Conservation (phyloP, 805 yeast genomes). For the Metschnikowia santaceciliae region DNA sequence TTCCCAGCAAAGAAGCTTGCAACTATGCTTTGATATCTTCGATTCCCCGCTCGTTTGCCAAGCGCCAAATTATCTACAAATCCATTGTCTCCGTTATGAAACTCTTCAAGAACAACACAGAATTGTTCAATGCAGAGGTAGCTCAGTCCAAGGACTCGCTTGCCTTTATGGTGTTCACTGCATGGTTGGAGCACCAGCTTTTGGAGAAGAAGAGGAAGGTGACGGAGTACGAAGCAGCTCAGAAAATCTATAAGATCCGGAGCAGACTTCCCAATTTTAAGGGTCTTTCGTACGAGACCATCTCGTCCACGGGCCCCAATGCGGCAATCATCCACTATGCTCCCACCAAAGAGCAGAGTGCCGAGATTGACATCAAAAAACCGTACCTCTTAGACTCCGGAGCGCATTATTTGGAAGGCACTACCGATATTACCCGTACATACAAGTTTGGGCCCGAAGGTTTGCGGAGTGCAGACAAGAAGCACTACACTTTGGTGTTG, state of each 20-base stretch:
- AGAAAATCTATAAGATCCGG: slow-evolving; percentile 54
- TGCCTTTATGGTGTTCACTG: slow-evolving; percentile 65
- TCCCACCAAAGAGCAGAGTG: slow-evolving; percentile 56
- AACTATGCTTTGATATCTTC: slow-evolving; percentile 30
- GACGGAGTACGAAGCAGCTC: slow-evolving; percentile 64
- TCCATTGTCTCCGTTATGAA: slow-evolving; percentile 50
- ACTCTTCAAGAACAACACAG: slow-evolving; percentile 69
- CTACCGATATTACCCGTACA: slow-evolving; percentile 94
- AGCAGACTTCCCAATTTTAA: slow-evolving; percentile 50
- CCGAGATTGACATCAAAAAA: slow-evolving; percentile 60
- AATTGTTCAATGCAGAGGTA: slow-evolving; percentile 61
- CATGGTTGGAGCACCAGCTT: slow-evolving; percentile 73
- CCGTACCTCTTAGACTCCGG: slow-evolving; percentile 86
- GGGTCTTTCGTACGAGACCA: slow-evolving; percentile 73
- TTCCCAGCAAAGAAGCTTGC: slow-evolving; percentile 29
- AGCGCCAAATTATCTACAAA: slow-evolving; percentile 21
- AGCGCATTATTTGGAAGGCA: slow-evolving; percentile 88
- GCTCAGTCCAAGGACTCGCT: slow-evolving; percentile 86
- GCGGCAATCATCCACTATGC: slow-evolving; percentile 74
- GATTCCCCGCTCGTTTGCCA: slow-evolving; percentile 29
- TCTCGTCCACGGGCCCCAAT: slow-evolving; percentile 72
- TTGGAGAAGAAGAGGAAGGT: slow-evolving; percentile 37
- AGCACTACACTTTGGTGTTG: slow-evolving; percentile 77
- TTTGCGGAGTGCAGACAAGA: slow-evolving; percentile 44
- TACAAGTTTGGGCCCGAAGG: slow-evolving; percentile 51